Evolutionary conservation across 352 stramenopile genomes (phyloP).

Genomic region (Pythium biforme): DNA sequence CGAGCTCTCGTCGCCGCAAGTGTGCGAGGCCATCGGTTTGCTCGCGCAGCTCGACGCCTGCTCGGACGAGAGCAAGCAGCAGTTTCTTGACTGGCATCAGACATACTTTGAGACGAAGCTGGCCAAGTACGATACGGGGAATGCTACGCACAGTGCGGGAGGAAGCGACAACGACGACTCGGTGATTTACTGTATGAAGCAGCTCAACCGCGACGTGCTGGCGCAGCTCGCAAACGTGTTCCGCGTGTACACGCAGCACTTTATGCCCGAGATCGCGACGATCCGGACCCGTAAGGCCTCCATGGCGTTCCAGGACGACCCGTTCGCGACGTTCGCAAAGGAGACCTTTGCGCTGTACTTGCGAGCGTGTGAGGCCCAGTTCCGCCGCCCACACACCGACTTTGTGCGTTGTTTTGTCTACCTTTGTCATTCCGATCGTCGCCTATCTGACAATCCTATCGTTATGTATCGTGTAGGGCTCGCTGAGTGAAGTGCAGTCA

Average conservation of each 20-base stretch:
- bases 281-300: slow-evolving; percentile 45
- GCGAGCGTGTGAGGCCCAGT: slow-evolving; percentile 46
- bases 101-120: slow-evolving; percentile 60
- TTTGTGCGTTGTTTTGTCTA: slow-evolving; percentile 41
- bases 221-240: slow-evolving; percentile 55
- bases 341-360: slow-evolving; percentile 66
- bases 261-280: slow-evolving; percentile 48
- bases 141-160: slow-evolving; percentile 30
- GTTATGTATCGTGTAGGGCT: slow-evolving; percentile 31
- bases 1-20: slow-evolving; percentile 48
- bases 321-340: slow-evolving; percentile 69
- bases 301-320: slow-evolving; percentile 51
- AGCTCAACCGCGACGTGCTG: slow-evolving; percentile 52
- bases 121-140: slow-evolving; percentile 32
- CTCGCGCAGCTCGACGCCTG: slow-evolving; percentile 66
- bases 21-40: slow-evolving; percentile 65
- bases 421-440: background rate
- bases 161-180: slow-evolving; percentile 32
- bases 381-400: slow-evolving; percentile 50
- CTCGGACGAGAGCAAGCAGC: slow-evolving; percentile 74
- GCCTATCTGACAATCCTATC: background rate
- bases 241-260: slow-evolving; percentile 62
- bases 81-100: slow-evolving; percentile 86
- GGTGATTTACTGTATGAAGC: slow-evolving; percentile 57
- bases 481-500: slow-evolving; percentile 43